These are phyloP conservation scores for Aspergillus sclerotiicarbonarius DNA, from an alignment of 495 filamentous ascomycete genomes.

Conservation along the genomic window DNA sequence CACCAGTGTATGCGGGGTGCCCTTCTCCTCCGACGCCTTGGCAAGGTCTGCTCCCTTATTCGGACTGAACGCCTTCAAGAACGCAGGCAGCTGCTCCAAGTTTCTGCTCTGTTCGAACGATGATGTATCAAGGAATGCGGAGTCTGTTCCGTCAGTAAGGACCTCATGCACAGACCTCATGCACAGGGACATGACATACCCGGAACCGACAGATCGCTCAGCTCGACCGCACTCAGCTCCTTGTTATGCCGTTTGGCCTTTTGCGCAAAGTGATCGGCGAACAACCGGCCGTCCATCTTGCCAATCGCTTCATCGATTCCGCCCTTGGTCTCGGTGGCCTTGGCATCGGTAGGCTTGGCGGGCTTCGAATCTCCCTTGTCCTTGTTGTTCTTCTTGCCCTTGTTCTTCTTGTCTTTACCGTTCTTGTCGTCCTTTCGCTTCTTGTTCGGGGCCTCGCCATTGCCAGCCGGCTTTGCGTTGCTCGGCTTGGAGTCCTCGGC, in stretches of 20 bases:
- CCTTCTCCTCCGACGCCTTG: slow-evolving; percentile 63
- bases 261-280: slow-evolving; percentile 86
- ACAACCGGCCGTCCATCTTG: slow-evolving; percentile 72
- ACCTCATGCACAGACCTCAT: not conserved
- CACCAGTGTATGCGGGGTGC: slow-evolving; percentile 83
- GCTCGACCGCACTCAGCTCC: slow-evolving; percentile 75
- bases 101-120: slow-evolving; percentile 61
- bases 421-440: slow-evolving; percentile 47
- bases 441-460: slow-evolving; percentile 31
- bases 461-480: slow-evolving; percentile 24
- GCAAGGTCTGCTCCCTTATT: slow-evolving; percentile 50
- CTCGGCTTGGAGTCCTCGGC: slow-evolving; percentile 43
- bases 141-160: slow-evolving; percentile 37
- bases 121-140: slow-evolving; percentile 69
- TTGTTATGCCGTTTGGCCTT: slow-evolving; percentile 73
- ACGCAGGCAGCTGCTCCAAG: slow-evolving; percentile 70
- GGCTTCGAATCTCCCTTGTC: slow-evolving; percentile 50
- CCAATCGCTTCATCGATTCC: slow-evolving; percentile 79
- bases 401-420: slow-evolving; percentile 48
- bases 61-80: slow-evolving; percentile 64
- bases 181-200: slow-evolving; percentile 47
- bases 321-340: slow-evolving; percentile 54
- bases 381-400: slow-evolving; percentile 44
- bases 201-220: slow-evolving; percentile 77
- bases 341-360: slow-evolving; percentile 40